Base-by-base conservation (phyloP, 352 stramenopile species). In the Globisporangium rhizosaccharum region DNA sequence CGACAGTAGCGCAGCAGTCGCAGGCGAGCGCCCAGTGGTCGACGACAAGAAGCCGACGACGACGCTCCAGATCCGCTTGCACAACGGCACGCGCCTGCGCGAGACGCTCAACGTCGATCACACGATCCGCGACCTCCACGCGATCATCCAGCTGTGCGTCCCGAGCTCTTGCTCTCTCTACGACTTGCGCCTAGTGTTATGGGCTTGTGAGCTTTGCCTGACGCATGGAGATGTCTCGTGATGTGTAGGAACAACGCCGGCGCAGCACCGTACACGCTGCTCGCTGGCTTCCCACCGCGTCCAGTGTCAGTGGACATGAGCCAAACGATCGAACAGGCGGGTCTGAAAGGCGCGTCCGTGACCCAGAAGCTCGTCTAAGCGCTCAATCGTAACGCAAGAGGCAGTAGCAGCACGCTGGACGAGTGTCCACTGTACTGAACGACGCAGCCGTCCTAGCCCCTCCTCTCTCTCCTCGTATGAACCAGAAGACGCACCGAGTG, bases 211-310 rank as follows among this genome's bases (percentile, higher is more conserved):
- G 20, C 7, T 18, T 17, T 57, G 45, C 23, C 0, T 45, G 17
- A 53, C 6, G 15, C 15, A 47, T 51, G 28, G 8, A 51, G 57
- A 33, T 47, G 55, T 25, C 28, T 8, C 11, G 10, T 39, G 49
- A 57, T 56, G 9, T 30, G 10, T 25, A 94, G 84, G 48, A 90
- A 92, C 48, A 76, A 80, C n/a, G 85, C 79, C 9, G 84, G 71
- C 10, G 69, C 51, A 7, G 74, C 88, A 62, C 66, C 85, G 50
- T 98, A 98, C 71, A 87, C 90, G 28, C 74, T 98, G 30, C 75
- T 97, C 33, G 78, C 86, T 14, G 95, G 95, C 3, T 98, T 96
- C 71, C 95, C 94, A 10, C 95, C 95, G 0, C 84, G 82, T 26
- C 82, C 87, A 2, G 76, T 98, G 56, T 80, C 87, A 17, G 77